Percentiles rank a stretch among this genome's conserved stretches.
phyloP scores from a whole-genome alignment of 2,329 filamentous ascomycete species.

The Exophiala mesophila region DNA sequence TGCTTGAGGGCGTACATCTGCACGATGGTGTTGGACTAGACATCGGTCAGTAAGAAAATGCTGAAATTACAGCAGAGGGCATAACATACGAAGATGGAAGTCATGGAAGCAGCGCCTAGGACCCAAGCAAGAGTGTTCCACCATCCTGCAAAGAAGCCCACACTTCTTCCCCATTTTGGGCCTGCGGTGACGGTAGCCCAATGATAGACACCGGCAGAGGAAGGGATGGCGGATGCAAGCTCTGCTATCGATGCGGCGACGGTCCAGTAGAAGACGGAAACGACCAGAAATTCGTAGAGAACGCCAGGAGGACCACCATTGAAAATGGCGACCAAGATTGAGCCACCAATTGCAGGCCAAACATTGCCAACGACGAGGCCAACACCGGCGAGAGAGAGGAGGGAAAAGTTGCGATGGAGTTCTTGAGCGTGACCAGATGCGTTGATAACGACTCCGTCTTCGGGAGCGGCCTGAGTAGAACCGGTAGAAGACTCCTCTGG shows the following conservation, averaged over 20 bases:
- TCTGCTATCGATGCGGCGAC: conserved; percentile 58
- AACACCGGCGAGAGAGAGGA: conserved; percentile 55
- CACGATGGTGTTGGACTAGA: conserved; percentile 48
- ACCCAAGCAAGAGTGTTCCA: conserved; percentile 52
- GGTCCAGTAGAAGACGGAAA: conserved; percentile 53
- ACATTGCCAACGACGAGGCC: conserved; percentile 61
- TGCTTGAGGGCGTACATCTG: conserved; percentile 59
- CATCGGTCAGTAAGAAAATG: conserved; percentile 16
- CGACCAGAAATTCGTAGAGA: conserved; percentile 56
- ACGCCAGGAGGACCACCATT: conserved; percentile 40
- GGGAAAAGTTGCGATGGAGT: conserved; percentile 57
- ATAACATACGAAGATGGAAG: conserved; percentile 45
- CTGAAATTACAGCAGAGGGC: background rate
- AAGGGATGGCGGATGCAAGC: conserved; percentile 57
- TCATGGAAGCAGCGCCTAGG: conserved; percentile 57
- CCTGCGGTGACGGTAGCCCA: conserved; percentile 58
- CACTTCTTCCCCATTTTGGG: conserved; percentile 47
- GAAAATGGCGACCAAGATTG: conserved; percentile 24
- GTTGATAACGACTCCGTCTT: conserved; percentile 42
- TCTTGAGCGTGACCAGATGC: conserved; percentile 62
- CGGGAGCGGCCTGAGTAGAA: background rate
- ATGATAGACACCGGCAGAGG: conserved; percentile 57
- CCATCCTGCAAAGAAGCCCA: conserved; percentile 45
- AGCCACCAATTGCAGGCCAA: conserved; percentile 41
- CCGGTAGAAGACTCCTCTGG: background rate